phyloP scores from a whole-genome alignment of 805 yeast genomes.

The Kodamaea kakaduensis region DNA sequence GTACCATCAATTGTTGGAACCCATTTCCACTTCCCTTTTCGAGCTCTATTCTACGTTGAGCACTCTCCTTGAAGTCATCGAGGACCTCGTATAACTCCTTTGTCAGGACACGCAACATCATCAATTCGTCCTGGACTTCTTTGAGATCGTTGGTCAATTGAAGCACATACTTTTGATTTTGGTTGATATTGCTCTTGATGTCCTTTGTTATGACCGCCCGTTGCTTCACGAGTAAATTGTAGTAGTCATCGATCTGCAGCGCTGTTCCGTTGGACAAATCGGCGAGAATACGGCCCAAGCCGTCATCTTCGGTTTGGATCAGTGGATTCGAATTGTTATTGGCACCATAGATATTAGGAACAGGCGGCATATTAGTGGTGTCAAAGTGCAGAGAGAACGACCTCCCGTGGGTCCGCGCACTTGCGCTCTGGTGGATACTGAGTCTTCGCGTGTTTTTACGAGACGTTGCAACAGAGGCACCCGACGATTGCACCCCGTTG shows the following conservation, averaged over 20 bases:
- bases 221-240: slow-evolving; percentile 48
- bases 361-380: slow-evolving; percentile 27
- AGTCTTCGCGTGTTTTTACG: slow-evolving; percentile 26
- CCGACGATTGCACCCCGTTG: slow-evolving; percentile 7
- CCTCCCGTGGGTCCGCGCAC: slow-evolving; percentile 27
- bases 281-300: slow-evolving; percentile 16
- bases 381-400: slow-evolving; percentile 24
- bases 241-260: slow-evolving; percentile 65
- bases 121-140: slow-evolving; percentile 61
- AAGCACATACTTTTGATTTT: slow-evolving; percentile 59
- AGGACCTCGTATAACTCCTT: slow-evolving; percentile 58
- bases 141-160: slow-evolving; percentile 57
- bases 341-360: slow-evolving; percentile 19
- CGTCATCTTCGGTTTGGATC: slow-evolving; percentile 8
- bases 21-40: slow-evolving; percentile 31
- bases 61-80: slow-evolving; percentile 54
- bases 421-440: slow-evolving; percentile 39
- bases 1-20: slow-evolving; percentile 3
- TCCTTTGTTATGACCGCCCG: slow-evolving; percentile 50
- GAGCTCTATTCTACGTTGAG: slow-evolving; percentile 50
- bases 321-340: slow-evolving; percentile 7
- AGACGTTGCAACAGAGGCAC: slow-evolving; percentile 8
- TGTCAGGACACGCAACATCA: slow-evolving; percentile 56
- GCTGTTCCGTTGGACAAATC: slow-evolving; percentile 66
- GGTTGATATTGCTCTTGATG: slow-evolving; percentile 54